Evolutionary conservation across 805 yeast species (phyloP), one percentile per base, ranked within the genome.

Genomic region (Pichia sporocuriosa): DNA sequence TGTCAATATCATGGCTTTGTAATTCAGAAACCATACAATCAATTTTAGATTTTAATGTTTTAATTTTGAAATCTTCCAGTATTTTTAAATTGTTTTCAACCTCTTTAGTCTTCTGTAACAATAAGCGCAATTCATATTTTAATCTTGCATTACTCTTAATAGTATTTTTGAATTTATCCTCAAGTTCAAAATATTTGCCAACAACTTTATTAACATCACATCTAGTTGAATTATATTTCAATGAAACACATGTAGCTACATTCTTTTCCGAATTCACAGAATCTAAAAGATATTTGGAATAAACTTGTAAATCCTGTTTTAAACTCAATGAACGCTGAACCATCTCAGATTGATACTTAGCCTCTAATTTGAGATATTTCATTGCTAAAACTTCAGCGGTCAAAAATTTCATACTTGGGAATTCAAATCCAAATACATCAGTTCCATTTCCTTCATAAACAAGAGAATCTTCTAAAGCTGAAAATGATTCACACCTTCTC

Each of bases 101-200:
- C 51, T 84, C 93, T 33, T 75, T 70, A 35, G 84, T 70, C 49
- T 82, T 78, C 19, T 73, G 70, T 25, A 70, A 70, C 24, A 84
- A 58, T 32, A 79, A 63, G 17, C 83, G 61, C 34, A 79, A 63
- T 54, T 84, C 90, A 56, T 84, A 84, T 50, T 77, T 75, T 38
- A 84, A 57, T 46, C 80, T 66, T 3, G 84, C 79, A 26, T 75
- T 72, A 38, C 76, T 61, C 8, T 79, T 72, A 38, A 72, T 74
- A 15, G 79, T 62, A 45, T 79, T 82, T 21, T 61, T 56, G 39
- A 71, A 55, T 44, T 70, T 73, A 23, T 61, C 62, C 34, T 53
- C 53, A n/a, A 60, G 35, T 10, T 61, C 65, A 25, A 45, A 47
- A 9, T 55, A 43, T 27, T 52, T 52, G 12, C 53, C 51, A n/a